These are phyloP conservation scores for Hypoxylon rickii DNA, from an alignment of 495 filamentous ascomycete genomes.

Conservation along the genomic window DNA sequence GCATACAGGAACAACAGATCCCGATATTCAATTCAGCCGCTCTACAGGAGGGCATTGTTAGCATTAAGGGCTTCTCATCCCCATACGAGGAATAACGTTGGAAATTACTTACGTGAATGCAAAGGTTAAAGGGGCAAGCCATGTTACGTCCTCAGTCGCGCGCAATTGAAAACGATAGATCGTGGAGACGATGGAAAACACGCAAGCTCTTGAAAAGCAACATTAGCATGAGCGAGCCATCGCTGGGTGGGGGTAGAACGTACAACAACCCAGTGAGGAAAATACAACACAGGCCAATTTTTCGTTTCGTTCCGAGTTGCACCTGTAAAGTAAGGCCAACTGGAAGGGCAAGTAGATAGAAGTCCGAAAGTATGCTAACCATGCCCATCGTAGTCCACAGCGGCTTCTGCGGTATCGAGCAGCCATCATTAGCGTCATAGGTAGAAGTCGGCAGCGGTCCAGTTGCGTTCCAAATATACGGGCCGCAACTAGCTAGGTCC, in stretches of 20 bases:
- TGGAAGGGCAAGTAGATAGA: constrained; percentile 25
- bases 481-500: constrained; percentile 9
- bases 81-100: not conserved
- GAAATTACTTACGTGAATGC: constrained; percentile 2
- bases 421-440: not conserved
- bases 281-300: constrained; percentile 15
- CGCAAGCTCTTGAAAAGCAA: not conserved
- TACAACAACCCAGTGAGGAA: constrained; percentile 26
- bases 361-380: constrained; percentile 18
- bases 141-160: not conserved
- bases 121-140: not conserved
- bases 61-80: not conserved
- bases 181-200: not conserved
- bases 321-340: constrained; percentile 16
- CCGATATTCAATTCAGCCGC: constrained; percentile 9
- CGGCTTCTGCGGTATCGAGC: constrained; percentile 6
- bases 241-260: not conserved
- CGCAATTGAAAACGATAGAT: not conserved
- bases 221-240: not conserved
- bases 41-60: not conserved
- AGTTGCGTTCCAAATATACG: not conserved
- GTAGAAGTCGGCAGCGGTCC: constrained; percentile 1
- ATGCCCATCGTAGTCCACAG: constrained; percentile 12
- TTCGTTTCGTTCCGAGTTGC: constrained; percentile 2
- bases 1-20: constrained; percentile 3